phyloP scores from a whole-genome alignment of 495 filamentous ascomycete genomes.

The Tirmania nivea region DNA sequence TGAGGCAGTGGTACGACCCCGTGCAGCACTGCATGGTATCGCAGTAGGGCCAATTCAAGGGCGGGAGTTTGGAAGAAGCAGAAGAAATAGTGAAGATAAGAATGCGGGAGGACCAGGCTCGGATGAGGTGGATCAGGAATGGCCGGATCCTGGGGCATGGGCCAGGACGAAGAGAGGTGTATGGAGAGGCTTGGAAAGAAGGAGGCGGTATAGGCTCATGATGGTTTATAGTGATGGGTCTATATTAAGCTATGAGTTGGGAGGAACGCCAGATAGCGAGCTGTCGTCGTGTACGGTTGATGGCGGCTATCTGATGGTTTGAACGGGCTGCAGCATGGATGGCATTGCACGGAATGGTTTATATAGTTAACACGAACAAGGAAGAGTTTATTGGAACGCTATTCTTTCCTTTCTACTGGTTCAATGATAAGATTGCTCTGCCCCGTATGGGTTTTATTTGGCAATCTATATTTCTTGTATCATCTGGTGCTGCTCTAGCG shows the following conservation, averaged over 20 bases:
- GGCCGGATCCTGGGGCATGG: constrained; percentile 13
- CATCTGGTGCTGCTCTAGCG: no score
- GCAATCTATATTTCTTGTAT: no score
- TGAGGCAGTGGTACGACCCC: constrained; percentile 28
- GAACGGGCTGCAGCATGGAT: neutral
- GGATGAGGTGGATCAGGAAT: neutral
- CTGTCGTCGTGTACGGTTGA: neutral
- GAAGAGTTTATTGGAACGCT: no score
- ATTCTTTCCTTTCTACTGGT: no score
- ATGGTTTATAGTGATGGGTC: constrained; percentile 55
- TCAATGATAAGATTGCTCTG: no score
- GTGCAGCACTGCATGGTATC: constrained; percentile 31
- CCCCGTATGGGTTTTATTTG: no score
- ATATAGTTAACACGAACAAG: no score
- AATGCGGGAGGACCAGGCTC: neutral
- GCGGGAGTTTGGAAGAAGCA: constrained; percentile 19
- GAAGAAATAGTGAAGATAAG: neutral
- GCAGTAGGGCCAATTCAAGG: constrained; percentile 43
- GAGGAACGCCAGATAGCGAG: constrained; percentile 14
- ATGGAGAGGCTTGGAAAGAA: constrained; percentile 4
- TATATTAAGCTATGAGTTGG: constrained; percentile 63
- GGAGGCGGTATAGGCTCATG: constrained; percentile 44
- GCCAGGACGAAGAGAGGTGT: constrained; percentile 9
- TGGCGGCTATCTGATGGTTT: neutral
- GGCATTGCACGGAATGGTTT: no score